These are phyloP conservation scores for Metarhizium rileyi DNA, from an alignment of 2,329 filamentous ascomycete genomes.

Conservation along the genomic window DNA sequence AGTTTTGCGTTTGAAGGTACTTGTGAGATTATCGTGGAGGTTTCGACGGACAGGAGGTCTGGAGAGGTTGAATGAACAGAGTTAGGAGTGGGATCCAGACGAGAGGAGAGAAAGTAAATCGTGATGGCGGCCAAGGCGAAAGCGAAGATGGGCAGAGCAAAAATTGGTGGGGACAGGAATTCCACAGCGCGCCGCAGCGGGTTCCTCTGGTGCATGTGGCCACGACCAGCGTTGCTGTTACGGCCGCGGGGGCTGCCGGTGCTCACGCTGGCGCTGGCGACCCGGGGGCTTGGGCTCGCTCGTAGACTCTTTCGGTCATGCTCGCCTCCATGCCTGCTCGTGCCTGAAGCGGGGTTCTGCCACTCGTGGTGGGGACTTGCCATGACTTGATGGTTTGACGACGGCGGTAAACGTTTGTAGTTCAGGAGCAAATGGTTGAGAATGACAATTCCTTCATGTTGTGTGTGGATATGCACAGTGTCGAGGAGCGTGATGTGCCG, in stretches of 20 bases:
- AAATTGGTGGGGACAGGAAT: constrained; percentile 35
- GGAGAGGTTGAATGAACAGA: constrained; percentile 19
- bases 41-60: constrained; percentile 16
- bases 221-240: neutral
- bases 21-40: constrained; percentile 15
- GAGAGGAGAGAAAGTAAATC: constrained; percentile 13
- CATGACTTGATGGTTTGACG: constrained; percentile 4
- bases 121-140: constrained; percentile 27
- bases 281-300: too few relatives aligned
- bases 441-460: neutral
- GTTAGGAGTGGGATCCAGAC: constrained; percentile 11
- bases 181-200: constrained; percentile 22
- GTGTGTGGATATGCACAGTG: neutral
- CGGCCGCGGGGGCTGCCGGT: neutral
- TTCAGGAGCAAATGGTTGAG: neutral
- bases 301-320: neutral
- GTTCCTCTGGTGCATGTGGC: constrained; percentile 7
- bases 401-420: neutral
- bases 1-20: constrained; percentile 16
- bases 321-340: neutral
- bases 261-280: neutral
- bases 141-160: constrained; percentile 28
- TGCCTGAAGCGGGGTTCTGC: constrained; percentile 7
- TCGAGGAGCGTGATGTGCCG: neutral
- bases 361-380: constrained; percentile 6